A percentile compares a stretch with the other conserved stretches of the same genome.
Conservation (phyloP, 108 stramenopile genomes). For the Chaetoceros tenuissimus region DNA sequence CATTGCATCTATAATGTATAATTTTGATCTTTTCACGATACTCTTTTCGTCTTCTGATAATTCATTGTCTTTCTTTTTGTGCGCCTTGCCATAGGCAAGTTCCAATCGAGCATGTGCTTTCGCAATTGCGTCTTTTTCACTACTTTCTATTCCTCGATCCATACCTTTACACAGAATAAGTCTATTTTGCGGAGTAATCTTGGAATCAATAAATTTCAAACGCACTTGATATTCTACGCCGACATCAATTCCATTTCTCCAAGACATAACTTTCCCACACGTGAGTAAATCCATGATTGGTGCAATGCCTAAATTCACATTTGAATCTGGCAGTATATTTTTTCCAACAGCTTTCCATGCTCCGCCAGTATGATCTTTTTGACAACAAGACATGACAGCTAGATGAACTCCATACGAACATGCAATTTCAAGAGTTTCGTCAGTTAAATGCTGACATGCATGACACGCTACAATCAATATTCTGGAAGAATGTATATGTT, state of each 20-base stretch:
- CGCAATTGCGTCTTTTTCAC: not conserved
- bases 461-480: slow-evolving; percentile 72
- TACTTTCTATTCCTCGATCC: slow-evolving; percentile 1
- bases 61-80: slow-evolving; percentile 3
- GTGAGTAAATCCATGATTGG: slow-evolving; percentile 56
- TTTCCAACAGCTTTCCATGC: slow-evolving; percentile 29
- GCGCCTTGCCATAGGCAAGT: slow-evolving; percentile 22
- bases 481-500: no score
- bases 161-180: slow-evolving; percentile 43
- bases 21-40: no score
- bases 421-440: slow-evolving; percentile 56
- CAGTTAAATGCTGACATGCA: slow-evolving; percentile 75
- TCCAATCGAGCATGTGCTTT: slow-evolving; percentile 17
- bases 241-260: no score
- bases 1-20: no score
- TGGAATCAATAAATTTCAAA: slow-evolving; percentile 53
- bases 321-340: no score
- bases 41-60: not conserved
- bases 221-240: slow-evolving; percentile 44
- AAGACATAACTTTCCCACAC: slow-evolving; percentile 54
- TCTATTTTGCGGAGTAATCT: slow-evolving; percentile 60
- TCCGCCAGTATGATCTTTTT: slow-evolving; percentile 47
- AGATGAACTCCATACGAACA: slow-evolving; percentile 51
- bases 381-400: slow-evolving; percentile 74
- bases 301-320: slow-evolving; percentile 34